Base-by-base conservation (phyloP, 192 early-diverging fungal genomes). In the Kappamyces sp. region DNA sequence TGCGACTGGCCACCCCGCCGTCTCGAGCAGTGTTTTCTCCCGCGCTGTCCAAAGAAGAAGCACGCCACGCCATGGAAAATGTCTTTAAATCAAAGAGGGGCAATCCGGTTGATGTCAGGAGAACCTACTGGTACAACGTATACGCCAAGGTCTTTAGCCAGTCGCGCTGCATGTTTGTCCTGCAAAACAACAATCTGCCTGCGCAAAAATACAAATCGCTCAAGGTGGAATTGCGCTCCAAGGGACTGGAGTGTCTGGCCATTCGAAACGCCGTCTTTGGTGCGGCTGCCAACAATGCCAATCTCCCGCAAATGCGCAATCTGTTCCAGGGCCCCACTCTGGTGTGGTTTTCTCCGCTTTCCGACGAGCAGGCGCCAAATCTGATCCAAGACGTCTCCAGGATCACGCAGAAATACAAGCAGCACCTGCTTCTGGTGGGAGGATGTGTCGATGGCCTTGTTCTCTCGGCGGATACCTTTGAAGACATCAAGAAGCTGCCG, bases 101-200 rank as follows among this genome's bases (percentile, higher is more conserved):
- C 8, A 15, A 55, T 55, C 54, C 54, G 31, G 36, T 40, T 4
- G 22, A 15, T 7, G 7, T n/a, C 22, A 11, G 32, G 8, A 11
- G 15, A 4, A 40, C 38, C 5, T 55, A 32, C 45, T 55, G 54
- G 54, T 55, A 40, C 22, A 33, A 11, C 11, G 32, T 40, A 15
- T 55, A 55, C 40, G 11, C 8, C 4, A 35, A 55, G 15, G 45
- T 55, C 7, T 37, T 55, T 43, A 14, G 14, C 8, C 5, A 55
- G 5, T 5, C 14, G 22, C 36, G 38, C 36, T 55, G 6, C 6
- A 15, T 55, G 40, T 55, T 55, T 55, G 32, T 55, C 40, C 29
- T 55, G 22, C 54, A 55, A 55, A 55, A 55, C 40, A 33, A n/a
- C 22, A 55, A 55, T 33, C 14, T 55, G 8, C 14, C 14, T 8